Evolutionary conservation across 306 rosid genomes (phyloP).

Genomic region (Castanea mollissima): DNA sequence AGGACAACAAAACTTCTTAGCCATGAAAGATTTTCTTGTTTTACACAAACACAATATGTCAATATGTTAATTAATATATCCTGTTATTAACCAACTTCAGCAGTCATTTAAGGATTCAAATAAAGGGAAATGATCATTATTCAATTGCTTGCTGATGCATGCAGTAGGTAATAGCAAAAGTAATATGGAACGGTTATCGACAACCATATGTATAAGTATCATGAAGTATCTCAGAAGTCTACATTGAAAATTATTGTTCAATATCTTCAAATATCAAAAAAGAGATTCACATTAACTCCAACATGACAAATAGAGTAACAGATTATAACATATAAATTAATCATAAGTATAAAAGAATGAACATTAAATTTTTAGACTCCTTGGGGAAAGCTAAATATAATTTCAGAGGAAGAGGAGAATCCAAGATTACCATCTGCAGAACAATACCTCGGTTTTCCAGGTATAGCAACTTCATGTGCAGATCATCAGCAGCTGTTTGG

Average conservation of each 20-base stretch:
- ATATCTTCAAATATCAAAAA: not conserved
- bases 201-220: not conserved
- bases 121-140: not conserved
- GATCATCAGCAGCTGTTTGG: conserved; percentile 51
- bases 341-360: not conserved
- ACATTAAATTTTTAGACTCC: not conserved
- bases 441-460: conserved; percentile 79
- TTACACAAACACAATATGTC: too few species aligned
- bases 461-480: conserved; percentile 61
- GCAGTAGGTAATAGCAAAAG: not conserved
- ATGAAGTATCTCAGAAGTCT: not conserved
- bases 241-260: not conserved
- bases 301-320: not conserved
- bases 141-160: not conserved
- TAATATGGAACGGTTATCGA: not conserved
- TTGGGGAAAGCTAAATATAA: not conserved
- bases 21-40: too few species aligned
- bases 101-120: not conserved
- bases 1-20: too few species aligned
- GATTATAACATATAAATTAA: not conserved
- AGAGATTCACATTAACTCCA: not conserved
- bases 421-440: conserved; percentile 11
- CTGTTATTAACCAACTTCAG: not conserved
- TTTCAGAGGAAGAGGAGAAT: not conserved
- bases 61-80: not conserved